phyloP scores from a whole-genome alignment of 2,329 filamentous ascomycete species.

The Neonectria hederae region DNA sequence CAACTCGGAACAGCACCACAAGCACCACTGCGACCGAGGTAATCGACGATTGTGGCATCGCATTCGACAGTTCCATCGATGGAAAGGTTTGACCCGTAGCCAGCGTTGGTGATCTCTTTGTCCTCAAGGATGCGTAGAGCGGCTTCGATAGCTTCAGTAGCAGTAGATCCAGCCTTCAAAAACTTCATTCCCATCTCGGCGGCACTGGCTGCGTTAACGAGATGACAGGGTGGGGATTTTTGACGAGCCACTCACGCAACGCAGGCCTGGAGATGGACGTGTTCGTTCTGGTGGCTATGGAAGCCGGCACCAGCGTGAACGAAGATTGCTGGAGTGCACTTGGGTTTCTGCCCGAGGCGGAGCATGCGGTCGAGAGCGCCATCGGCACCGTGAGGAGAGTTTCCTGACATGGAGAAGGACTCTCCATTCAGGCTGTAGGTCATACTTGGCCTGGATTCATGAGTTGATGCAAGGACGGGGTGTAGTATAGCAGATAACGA shows the following conservation, averaged over 20 bases:
- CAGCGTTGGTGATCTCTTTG: slow-evolving; percentile 94
- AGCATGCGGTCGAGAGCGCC: slow-evolving; percentile 54
- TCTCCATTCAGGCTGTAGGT: slow-evolving; percentile 42
- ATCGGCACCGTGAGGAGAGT: slow-evolving; percentile 56
- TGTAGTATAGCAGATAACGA: slow-evolving; percentile 5
- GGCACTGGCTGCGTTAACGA: slow-evolving; percentile 65
- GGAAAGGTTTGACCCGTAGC: slow-evolving; percentile 93
- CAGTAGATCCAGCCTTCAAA: slow-evolving; percentile 79
- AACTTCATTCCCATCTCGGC: slow-evolving; percentile 85
- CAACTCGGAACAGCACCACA: slow-evolving; percentile 90
- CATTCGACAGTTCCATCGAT: slow-evolving; percentile 93
- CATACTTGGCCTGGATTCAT: slow-evolving; percentile 46
- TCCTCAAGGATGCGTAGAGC: slow-evolving; percentile 91
- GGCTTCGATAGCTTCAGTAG: slow-evolving; percentile 88
- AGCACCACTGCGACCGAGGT: slow-evolving; percentile 89
- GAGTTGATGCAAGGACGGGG: slow-evolving; percentile 12
- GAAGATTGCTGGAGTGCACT: slow-evolving; percentile 77
- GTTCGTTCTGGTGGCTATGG: slow-evolving; percentile 88
- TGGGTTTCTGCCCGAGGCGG: slow-evolving; percentile 48
- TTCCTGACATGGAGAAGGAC: slow-evolving; percentile 55
- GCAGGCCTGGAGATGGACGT: slow-evolving; percentile 84
- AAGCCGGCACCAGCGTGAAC: slow-evolving; percentile 96
- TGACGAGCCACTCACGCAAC: slow-evolving; percentile 72
- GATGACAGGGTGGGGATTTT: not conserved
- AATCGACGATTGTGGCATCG: slow-evolving; percentile 92